Base-by-base conservation (phyloP, 768 basidiomycete species). In the Kockovaella imperatae region DNA sequence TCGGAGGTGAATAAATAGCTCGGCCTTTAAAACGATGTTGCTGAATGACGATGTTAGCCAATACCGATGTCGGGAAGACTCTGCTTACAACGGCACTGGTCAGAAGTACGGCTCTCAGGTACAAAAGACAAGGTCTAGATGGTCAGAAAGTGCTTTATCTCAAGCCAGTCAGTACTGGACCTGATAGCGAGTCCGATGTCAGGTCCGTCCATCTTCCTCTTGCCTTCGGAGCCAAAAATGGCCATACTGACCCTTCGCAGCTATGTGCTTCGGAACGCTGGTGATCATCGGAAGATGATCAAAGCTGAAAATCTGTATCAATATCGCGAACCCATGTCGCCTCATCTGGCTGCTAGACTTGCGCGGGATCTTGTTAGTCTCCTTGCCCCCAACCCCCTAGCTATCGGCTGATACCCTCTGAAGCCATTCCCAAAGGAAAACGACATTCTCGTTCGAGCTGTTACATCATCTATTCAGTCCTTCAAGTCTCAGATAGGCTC, bases 51-150 rank as follows among this genome's bases (percentile, higher is more conserved):
- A 23, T 36, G 11, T 15, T 39, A 70, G 89, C 91, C 1, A 95
- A 93, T 72, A 97, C 93, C 2, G 83, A 89, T 70, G 90, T 96
- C 42, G 93, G 93, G 23, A 96, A 97, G 73, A 95, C 91, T 0
- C 78, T 96, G 49, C 74, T 96, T 45, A 84, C 87, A 1, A 80
- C 89, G 2, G 87, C 87, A 1, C 80, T 97, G 29, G 79, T 83
- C 35, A 77, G 86, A 29, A 83, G 86, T 0, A 86, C 86, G n/a
- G 82, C 82, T 0, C 67, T 76, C 3, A 47, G 47, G 15, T 65
- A 65, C 56, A 52, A 62, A 39, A 41, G 48, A 10, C 53, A 57
- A 68, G 45, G 74, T 75, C 21, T 74, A n/a, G 10, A 30, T 30
- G 24, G 34, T 4, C 60, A 67, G 45, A 45, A 62, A 31, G 69